Conservation (phyloP, 768 basidiomycete species). For the Chlorophyllum brunneum region DNA sequence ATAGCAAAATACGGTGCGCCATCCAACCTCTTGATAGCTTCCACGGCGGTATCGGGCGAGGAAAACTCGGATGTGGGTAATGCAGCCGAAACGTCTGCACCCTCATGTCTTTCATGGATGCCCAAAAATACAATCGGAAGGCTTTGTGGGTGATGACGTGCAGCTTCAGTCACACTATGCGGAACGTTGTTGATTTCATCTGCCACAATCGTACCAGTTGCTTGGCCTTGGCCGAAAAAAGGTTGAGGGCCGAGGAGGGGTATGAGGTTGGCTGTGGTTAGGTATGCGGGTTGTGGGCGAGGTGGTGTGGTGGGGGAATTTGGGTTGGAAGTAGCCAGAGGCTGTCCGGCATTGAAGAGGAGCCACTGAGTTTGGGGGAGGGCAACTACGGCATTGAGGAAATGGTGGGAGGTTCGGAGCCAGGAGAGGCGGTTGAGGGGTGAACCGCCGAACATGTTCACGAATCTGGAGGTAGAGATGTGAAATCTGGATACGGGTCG, state of each 20-base stretch:
- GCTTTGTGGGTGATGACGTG: slow-evolving; percentile 46
- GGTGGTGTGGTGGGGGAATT: slow-evolving; percentile 26
- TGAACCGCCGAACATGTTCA: slow-evolving; percentile 52
- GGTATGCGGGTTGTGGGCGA: slow-evolving; percentile 37
- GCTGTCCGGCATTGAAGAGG: slow-evolving; percentile 70
- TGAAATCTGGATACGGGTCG: not conserved
- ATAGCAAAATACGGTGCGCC: slow-evolving; percentile 88
- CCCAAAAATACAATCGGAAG: slow-evolving; percentile 76
- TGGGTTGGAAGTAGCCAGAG: slow-evolving; percentile 47
- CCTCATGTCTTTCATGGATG: slow-evolving; percentile 48
- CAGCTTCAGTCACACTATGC: slow-evolving; percentile 44
- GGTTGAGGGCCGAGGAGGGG: slow-evolving; percentile 64
- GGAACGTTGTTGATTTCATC: slow-evolving; percentile 25
- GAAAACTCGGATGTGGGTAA: slow-evolving; percentile 66
- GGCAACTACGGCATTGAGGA: slow-evolving; percentile 67
- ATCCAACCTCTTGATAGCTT: slow-evolving; percentile 47
- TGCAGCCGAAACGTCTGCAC: slow-evolving; percentile 35
- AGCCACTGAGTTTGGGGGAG: slow-evolving; percentile 71
- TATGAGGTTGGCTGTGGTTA: slow-evolving; percentile 59
- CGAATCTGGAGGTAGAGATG: slow-evolving; percentile 17
- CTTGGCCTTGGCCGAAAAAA: slow-evolving; percentile 67
- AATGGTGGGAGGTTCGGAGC: slow-evolving; percentile 68
- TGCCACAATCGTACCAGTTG: slow-evolving; percentile 33
- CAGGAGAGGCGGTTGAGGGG: slow-evolving; percentile 81
- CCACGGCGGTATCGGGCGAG: slow-evolving; percentile 41